Conservation (phyloP, 2,329 filamentous ascomycete genomes). For the Aspergillus spinulosporus region DNA sequence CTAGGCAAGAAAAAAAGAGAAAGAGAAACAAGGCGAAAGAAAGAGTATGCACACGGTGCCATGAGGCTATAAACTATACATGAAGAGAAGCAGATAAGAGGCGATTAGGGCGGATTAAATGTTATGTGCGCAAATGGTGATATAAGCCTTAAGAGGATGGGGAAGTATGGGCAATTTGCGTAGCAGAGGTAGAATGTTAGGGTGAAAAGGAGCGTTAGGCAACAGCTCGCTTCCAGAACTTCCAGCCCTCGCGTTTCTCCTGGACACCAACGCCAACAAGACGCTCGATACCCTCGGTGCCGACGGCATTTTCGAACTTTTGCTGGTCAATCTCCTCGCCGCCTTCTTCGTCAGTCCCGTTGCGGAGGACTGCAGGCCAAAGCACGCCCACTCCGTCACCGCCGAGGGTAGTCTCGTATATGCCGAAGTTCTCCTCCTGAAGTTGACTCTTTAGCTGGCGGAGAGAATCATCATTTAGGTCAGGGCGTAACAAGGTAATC, state of each 20-base stretch:
- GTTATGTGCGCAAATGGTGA: not conserved
- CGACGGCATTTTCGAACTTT: constrained; percentile 79
- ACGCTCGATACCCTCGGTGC: constrained; percentile 79
- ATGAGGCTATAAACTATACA: constrained; percentile 1
- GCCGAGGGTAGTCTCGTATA: constrained; percentile 85
- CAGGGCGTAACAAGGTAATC: constrained; percentile 81
- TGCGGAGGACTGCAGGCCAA: constrained; percentile 87
- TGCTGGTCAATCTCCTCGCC: constrained; percentile 93
- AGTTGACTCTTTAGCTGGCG: constrained; percentile 66
- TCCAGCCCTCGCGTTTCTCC: constrained; percentile 76
- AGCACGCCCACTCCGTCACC: constrained; percentile 93
- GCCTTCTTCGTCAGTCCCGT: constrained; percentile 74
- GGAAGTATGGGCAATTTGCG: not conserved
- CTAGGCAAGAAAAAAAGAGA: not conserved
- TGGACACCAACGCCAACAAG: constrained; percentile 76
- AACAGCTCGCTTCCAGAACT: constrained; percentile 67
- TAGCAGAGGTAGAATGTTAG: not conserved
- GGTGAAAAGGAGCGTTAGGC: not conserved
- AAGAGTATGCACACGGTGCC: constrained; percentile 6
- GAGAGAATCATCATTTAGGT: constrained; percentile 58
- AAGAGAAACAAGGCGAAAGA: not conserved
- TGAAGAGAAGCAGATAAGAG: not conserved
- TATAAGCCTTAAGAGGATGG: not conserved
- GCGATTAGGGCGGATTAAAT: not conserved
- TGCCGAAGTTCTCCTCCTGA: constrained; percentile 71